Percentiles rank a stretch among this genome's conserved stretches.
Conservation (phyloP, 257 asterid species). For the Rhazya stricta region DNA sequence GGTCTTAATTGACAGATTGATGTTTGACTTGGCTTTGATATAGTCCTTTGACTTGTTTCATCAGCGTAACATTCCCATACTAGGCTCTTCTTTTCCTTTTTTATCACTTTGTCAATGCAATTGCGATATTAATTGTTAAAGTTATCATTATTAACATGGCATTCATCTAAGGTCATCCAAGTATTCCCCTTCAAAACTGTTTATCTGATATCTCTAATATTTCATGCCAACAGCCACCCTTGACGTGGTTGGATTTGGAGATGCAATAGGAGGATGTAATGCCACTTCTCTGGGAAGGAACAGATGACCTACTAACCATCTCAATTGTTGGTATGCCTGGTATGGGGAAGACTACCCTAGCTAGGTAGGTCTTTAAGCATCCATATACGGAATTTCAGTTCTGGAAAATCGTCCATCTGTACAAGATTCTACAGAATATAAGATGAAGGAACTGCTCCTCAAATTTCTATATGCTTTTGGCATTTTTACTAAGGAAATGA, state of each 20-base stretch:
- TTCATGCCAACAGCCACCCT: background rate
- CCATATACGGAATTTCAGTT: constrained; percentile 12
- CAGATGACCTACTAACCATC: constrained; percentile 3
- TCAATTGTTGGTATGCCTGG: constrained; percentile 24
- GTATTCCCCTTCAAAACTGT: background rate
- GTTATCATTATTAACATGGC: too few relatives aligned
- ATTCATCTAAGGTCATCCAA: background rate
- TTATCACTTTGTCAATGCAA: too few relatives aligned
- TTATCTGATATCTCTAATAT: background rate
- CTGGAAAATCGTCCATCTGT: constrained; percentile 21
- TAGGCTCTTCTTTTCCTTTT: too few relatives aligned
- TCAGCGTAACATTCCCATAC: too few relatives aligned
- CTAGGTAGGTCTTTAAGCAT: constrained; percentile 20
- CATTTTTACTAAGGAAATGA: background rate
- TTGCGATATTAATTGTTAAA: too few relatives aligned
- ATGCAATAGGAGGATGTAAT: constrained; percentile 11
- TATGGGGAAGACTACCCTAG: constrained; percentile 27
- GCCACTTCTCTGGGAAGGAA: constrained; percentile 4
- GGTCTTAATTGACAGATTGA: too few relatives aligned
- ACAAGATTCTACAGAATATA: constrained; percentile 14
- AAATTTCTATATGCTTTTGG: background rate
- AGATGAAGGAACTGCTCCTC: constrained; percentile 14
- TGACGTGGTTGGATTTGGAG: constrained; percentile 14
- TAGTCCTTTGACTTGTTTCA: too few relatives aligned
- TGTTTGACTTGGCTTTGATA: too few relatives aligned